Evolutionary conservation across 257 asterid genomes (phyloP).

Genomic region (Plantago ovata): DNA sequence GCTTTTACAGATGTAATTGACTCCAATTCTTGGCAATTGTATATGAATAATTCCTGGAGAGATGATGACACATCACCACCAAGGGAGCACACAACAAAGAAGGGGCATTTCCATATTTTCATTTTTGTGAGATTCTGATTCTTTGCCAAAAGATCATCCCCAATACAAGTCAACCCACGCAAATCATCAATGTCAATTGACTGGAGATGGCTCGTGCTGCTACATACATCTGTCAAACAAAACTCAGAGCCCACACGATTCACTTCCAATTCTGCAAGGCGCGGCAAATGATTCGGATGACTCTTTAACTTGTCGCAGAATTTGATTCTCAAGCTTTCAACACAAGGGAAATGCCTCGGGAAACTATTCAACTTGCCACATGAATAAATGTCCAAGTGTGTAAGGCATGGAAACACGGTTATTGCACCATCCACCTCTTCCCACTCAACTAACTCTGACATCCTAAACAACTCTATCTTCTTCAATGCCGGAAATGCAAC

Average conservation of each 20-base stretch:
- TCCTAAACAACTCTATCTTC: not conserved
- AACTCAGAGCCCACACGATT: not conserved
- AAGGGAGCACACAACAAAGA: no score
- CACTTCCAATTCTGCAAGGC: not conserved
- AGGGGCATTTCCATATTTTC: not conserved
- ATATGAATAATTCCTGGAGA: not conserved
- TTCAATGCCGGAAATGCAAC: conserved; percentile 20
- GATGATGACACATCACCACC: not conserved
- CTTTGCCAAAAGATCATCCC: conserved; percentile 7
- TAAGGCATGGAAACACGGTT: not conserved
- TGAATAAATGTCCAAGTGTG: not conserved
- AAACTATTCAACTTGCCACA: not conserved
- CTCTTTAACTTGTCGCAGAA: no score
- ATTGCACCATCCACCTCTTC: not conserved
- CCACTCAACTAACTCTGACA: conserved; percentile 14
- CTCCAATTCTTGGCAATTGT: not conserved
- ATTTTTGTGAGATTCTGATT: not conserved
- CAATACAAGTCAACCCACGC: conserved; percentile 9
- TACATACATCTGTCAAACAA: conserved; percentile 3
- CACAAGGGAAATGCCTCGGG: conserved; percentile 13
- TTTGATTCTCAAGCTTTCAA: not conserved
- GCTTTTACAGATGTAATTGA: no score
- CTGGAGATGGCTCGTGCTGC: conserved; percentile 6
- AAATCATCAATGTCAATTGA: accelerated
- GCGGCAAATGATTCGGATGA: not conserved